A percentile compares a stretch with the other conserved stretches of the same genome.
These are phyloP conservation scores for Aspergillus tamarii DNA, from an alignment of 2,329 filamentous ascomycete species.

Conservation along the genomic window DNA sequence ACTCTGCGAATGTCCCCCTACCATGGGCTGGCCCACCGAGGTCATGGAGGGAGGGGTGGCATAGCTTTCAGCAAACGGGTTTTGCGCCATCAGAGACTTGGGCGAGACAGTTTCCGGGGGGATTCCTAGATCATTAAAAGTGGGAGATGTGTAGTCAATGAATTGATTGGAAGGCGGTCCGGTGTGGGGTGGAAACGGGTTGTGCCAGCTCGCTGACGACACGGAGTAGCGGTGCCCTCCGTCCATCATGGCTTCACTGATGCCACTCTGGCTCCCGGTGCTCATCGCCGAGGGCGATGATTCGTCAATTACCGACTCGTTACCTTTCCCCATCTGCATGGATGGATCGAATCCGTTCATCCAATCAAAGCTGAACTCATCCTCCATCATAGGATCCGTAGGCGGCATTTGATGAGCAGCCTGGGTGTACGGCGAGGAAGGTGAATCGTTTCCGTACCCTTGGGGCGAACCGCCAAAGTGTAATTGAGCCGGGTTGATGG, in stretches of 20 bases:
- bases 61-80: slow-evolving; percentile 70
- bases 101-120: slow-evolving; percentile 75
- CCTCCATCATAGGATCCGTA: slow-evolving; percentile 59
- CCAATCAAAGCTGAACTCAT: slow-evolving; percentile 84
- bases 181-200: slow-evolving; percentile 69
- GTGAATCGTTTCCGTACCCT: slow-evolving; percentile 44
- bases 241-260: slow-evolving; percentile 86
- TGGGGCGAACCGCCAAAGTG: slow-evolving; percentile 83
- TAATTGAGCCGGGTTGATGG: slow-evolving; percentile 68
- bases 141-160: slow-evolving; percentile 72
- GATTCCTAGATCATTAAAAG: slow-evolving; percentile 75
- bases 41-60: slow-evolving; percentile 76
- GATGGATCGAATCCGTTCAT: slow-evolving; percentile 78
- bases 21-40: slow-evolving; percentile 71
- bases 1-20: slow-evolving; percentile 65
- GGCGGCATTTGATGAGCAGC: slow-evolving; percentile 57
- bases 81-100: slow-evolving; percentile 72
- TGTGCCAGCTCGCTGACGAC: slow-evolving; percentile 66
- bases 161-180: slow-evolving; percentile 69
- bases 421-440: slow-evolving; percentile 46
- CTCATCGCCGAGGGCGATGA: slow-evolving; percentile 97
- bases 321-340: slow-evolving; percentile 68
- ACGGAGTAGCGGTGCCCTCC: slow-evolving; percentile 66
- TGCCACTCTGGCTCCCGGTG: slow-evolving; percentile 80
- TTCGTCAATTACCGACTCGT: slow-evolving; percentile 83